Base-by-base conservation (phyloP, 192 early-diverging fungal genomes). In the Blastocladiella britannica region DNA sequence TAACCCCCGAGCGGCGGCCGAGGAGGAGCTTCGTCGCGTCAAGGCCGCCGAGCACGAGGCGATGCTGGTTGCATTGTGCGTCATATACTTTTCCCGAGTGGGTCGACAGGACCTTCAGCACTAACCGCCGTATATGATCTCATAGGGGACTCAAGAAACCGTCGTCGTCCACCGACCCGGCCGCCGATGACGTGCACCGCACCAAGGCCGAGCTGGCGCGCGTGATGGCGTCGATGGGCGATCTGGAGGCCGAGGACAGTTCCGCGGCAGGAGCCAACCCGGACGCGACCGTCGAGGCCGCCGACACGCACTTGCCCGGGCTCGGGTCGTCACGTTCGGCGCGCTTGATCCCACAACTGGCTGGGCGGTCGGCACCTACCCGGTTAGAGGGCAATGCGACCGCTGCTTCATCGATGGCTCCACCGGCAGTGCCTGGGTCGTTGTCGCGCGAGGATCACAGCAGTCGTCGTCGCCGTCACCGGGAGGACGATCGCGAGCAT, bases 1-100 rank as follows among this genome's bases (percentile, higher is more conserved):
- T 8, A 61, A 68, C 2, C 43, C 60, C 3, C 12, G 58, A 7
- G 59, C 47, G 23, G 58, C 54, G 18, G 74, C 74, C 8, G 54
- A 52, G 20, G 61, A 63, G 22, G 78, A 80, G 56, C 54, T 80
- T n/a, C 63, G 55, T 24, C 67, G 61, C 52, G 72, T 81, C 29
- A 81, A 81, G 60, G 73, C 71, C 30, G 73, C 73, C 0, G 79
- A 81, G 56, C 70, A 76, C 23, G 75, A 79, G 25, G 73, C 75
- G 4, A 69, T 81, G 71, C 72, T 75, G 28, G 62, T 69, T 27
- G 73, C 77, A 26, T 53, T 81, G 79, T 80, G 66, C 62, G 66
- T 61, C 23, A 7, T 27, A 26, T 0, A n/a, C 2, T 24, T 26
- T 18, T 47, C 15, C 37, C n/a, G 2, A 20, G n/a, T 4, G n/a